These are phyloP conservation scores for Tillandsia leiboldiana DNA, from an alignment of 176 grass and related monocot species.

Conservation along the genomic window DNA sequence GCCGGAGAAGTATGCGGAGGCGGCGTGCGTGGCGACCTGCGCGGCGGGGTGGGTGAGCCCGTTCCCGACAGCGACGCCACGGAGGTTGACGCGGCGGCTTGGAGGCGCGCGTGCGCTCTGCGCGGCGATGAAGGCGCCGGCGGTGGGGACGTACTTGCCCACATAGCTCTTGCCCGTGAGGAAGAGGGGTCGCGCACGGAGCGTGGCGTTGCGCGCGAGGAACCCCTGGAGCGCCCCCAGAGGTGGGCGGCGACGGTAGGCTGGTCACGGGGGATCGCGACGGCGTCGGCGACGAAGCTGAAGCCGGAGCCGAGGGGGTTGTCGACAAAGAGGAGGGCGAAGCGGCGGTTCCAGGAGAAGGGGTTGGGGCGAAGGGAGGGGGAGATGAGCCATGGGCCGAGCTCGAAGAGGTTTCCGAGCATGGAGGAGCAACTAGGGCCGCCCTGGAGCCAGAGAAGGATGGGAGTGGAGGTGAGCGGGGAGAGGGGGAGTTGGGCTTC, in stretches of 20 bases:
- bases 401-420: constrained; percentile 54
- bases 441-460: constrained; percentile 63
- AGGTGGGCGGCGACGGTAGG: constrained; percentile 36
- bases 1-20: constrained; percentile 51
- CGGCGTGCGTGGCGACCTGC: constrained; percentile 55
- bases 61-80: constrained; percentile 52
- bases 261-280: constrained; percentile 45
- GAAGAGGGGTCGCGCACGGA: constrained; percentile 43
- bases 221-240: constrained; percentile 37
- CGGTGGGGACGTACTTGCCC: constrained; percentile 55
- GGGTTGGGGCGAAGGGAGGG: constrained; percentile 31
- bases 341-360: constrained; percentile 49
- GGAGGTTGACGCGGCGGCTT: constrained; percentile 25
- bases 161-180: constrained; percentile 68
- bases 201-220: constrained; percentile 32
- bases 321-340: constrained; percentile 66
- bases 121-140: constrained; percentile 31
- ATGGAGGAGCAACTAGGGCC: constrained; percentile 57
- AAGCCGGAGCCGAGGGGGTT: constrained; percentile 63
- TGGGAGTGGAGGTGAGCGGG: constrained; percentile 20
- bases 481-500: constrained; percentile 44
- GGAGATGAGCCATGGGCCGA: constrained; percentile 46
- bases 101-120: constrained; percentile 18
- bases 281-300: constrained; percentile 27
- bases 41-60: constrained; percentile 54